Conservation (phyloP, 2,329 filamentous ascomycete genomes). For the Pyrenophora teres region DNA sequence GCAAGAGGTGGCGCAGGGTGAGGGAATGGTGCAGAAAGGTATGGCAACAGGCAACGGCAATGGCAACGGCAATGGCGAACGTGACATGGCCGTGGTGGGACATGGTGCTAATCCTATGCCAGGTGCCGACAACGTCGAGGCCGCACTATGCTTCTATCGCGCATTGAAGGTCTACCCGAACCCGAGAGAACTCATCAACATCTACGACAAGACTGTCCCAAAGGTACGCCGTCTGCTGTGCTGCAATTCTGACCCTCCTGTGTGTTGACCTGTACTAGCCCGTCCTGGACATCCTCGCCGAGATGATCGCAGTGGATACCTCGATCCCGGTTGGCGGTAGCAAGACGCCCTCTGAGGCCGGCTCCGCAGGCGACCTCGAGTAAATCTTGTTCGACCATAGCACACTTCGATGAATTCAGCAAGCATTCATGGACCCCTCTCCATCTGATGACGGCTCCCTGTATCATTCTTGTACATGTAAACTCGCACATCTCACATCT, state of each 20-base stretch:
- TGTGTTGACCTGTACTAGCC: slow-evolving; percentile 58
- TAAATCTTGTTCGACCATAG: slow-evolving; percentile 18
- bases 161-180: slow-evolving; percentile 97
- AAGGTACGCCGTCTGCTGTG: slow-evolving; percentile 64
- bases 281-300: slow-evolving; percentile 91
- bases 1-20: slow-evolving; percentile 88
- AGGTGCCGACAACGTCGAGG: slow-evolving; percentile 75
- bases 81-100: background rate
- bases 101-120: slow-evolving; percentile 21
- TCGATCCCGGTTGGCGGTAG: slow-evolving; percentile 52
- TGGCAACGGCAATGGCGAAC: too few relatives aligned
- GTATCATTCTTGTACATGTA: slow-evolving; percentile 47
- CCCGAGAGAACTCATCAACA: slow-evolving; percentile 87
- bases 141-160: slow-evolving; percentile 96
- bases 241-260: background rate
- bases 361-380: slow-evolving; percentile 42
- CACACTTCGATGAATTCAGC: slow-evolving; percentile 16
- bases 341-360: slow-evolving; percentile 44
- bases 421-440: slow-evolving; percentile 21
- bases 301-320: slow-evolving; percentile 95
- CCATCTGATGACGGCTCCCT: slow-evolving; percentile 29
- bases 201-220: slow-evolving; percentile 98
- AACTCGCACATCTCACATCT: slow-evolving; percentile 30
- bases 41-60: slow-evolving; percentile 26
- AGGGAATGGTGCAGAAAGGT: slow-evolving; percentile 83